Base-by-base conservation (phyloP, 495 filamentous ascomycete genomes). In the Rostrohypoxylon terebratum region DNA sequence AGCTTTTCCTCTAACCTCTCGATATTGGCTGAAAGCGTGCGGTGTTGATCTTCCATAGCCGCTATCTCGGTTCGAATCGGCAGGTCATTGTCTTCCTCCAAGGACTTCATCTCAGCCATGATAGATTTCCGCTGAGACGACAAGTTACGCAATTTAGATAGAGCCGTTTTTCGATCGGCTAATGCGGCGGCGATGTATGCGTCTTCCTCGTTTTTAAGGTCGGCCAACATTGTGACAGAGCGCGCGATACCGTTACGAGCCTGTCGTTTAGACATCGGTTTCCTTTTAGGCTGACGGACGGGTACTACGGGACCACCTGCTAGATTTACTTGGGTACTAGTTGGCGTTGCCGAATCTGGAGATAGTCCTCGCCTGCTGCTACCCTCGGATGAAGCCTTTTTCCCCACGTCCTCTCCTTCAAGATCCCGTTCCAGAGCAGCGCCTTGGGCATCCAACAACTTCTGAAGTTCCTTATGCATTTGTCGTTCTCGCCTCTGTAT, bases 391-490 rank as follows among this genome's bases (percentile, higher is more conserved):
- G 84, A 83, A 13, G 86, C 82, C 21, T 84, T n/a, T n/a, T n/a
- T 89, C 55, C 77, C 45, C 1, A 42, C 8, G 13, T 66, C 81
- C 69, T 83, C 88, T 47, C 83, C 84, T 58, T 40, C 63, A 38
- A 78, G 59, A 18, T 78, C 81, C 81, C 21, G 88, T 85, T 74
- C 81, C 40, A 97, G 84, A 25, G 93, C 93, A 40, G 90, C 87
- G 50, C 91, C 90, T 80, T 98, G 95, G 0, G 92, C 91, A 81
- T 98, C 94, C 28, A 98, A 87, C 4, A 97, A 81, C 25, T 82
- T 76, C 78, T 98, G 95, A 4, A 98, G 85, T 51, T 94, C 89
- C 38, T 83, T 84, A 67, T 97, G 90, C 16, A 97, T 88, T 58
- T 87, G 81, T 23, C 77, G 83, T 65, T 91, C 87, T 60, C 84